Base-by-base conservation (phyloP, 176 grass and related monocot species). In the Phragmites australis region DNA sequence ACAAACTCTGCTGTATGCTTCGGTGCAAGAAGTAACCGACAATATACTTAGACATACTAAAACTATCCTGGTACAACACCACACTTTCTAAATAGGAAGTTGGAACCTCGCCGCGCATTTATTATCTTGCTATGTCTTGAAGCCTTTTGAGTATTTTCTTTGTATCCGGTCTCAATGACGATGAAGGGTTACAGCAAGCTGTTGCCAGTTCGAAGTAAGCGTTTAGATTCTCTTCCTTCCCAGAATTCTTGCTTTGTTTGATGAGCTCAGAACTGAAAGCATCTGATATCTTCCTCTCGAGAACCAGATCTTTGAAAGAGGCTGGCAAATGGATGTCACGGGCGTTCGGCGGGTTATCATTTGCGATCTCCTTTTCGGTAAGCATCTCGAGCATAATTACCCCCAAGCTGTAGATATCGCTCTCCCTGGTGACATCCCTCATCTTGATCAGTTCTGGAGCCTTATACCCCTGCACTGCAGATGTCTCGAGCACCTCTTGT, bases 321-420 rank as follows among this genome's bases (percentile, higher is more conserved):
- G 81, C 71, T 1, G 81, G 89, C 51, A 92, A 30, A 44, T 86
- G 87, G 77, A 94, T 81, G 58, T 92, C 93, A 4, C 90, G 81
- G 6, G 62, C 81, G 19, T 85, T 90, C 1, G 83, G 67, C 0
- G 78, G 52, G 13, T 50, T 45, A 62, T 43, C 83, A 10, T 56
- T 70, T 62, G 72, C 44, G 7, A 52, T 65, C 76, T 98, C 92
- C 85, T 84, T 98, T 19, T 89, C 90, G 72, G 90, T 87, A 14
- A 98, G 85, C 95, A 98, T 93, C 75, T 98, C 92, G 5, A 98
- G 86, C 65, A 98, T 81, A 76, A 94, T 87, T 56, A 94, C 92
- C 13, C 92, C 92, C 12, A 94, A 67, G 68, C 86, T 94, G 76
- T 93, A 98, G 44, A 94, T 83, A 22, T 98, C 95, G 39, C 90